phyloP scores from a whole-genome alignment of 768 basidiomycete genomes.

The Pleurotus tuoliensis region DNA sequence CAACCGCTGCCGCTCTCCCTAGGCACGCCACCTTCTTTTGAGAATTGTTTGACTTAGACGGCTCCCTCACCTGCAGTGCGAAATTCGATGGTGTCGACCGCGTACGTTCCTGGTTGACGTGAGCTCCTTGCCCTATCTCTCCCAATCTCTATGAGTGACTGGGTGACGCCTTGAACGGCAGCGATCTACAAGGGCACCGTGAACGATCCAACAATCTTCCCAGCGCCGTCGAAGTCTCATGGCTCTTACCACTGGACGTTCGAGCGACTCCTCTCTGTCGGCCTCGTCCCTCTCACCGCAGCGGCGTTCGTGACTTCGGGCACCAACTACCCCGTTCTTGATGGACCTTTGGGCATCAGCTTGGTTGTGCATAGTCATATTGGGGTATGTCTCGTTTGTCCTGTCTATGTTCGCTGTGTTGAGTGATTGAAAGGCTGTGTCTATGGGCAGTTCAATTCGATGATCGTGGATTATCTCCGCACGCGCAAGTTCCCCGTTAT shows the following conservation, averaged over 20 bases:
- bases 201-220: slow-evolving; percentile 93
- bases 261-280: slow-evolving; percentile 86
- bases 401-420: not conserved
- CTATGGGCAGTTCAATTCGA: slow-evolving; percentile 59
- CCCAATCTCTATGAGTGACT: not conserved
- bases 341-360: slow-evolving; percentile 83
- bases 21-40: slow-evolving; percentile 22
- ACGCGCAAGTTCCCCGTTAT: slow-evolving; percentile 87
- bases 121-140: slow-evolving; percentile 24
- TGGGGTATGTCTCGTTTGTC: slow-evolving; percentile 54
- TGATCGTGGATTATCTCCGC: slow-evolving; percentile 88
- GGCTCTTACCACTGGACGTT: slow-evolving; percentile 94
- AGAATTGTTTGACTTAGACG: too few relatives aligned
- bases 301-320: slow-evolving; percentile 81
- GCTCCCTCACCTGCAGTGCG: slow-evolving; percentile 29
- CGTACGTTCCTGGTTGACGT: slow-evolving; percentile 72
- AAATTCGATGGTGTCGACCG: slow-evolving; percentile 30
- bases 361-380: slow-evolving; percentile 95
- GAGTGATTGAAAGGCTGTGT: not conserved
- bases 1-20: slow-evolving; percentile 38
- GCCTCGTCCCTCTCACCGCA: slow-evolving; percentile 83
- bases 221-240: slow-evolving; percentile 71
- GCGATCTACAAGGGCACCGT: slow-evolving; percentile 89
- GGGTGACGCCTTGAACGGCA: slow-evolving; percentile 19
- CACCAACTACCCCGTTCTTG: slow-evolving; percentile 77